These are phyloP conservation scores for Aspergillus awamori DNA, from an alignment of 2,329 filamentous ascomycete genomes.

Conservation along the genomic window DNA sequence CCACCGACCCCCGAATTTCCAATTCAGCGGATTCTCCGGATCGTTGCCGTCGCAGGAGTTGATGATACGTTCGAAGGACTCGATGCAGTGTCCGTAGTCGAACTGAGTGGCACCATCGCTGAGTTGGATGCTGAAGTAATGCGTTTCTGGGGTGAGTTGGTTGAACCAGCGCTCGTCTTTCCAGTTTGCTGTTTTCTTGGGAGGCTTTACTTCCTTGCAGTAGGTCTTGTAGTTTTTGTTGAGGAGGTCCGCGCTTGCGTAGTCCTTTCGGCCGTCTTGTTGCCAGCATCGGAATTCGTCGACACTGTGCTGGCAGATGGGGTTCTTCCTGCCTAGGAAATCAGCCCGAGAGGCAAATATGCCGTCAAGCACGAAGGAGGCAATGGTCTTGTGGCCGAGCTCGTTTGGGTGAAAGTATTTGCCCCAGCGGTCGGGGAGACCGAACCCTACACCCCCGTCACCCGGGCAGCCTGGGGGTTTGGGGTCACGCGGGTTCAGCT, in stretches of 20 bases:
- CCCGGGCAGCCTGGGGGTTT: neutral
- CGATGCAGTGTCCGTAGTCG: conserved; percentile 6
- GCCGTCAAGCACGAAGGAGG: conserved; percentile 14
- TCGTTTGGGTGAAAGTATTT: conserved; percentile 41
- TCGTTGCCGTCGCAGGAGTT: conserved; percentile 23
- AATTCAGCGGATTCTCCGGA: conserved; percentile 23
- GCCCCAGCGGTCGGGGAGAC: conserved; percentile 35
- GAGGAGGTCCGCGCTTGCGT: conserved; percentile 1
- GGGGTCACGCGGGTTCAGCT: neutral
- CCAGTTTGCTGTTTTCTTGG: neutral
- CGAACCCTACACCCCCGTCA: conserved; percentile 8
- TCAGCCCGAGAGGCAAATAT: conserved; percentile 5
- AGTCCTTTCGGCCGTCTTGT: neutral
- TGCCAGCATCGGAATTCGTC: conserved; percentile 13
- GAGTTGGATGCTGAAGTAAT: conserved; percentile 2
- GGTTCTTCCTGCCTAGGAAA: neutral
- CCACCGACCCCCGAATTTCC: conserved; percentile 24
- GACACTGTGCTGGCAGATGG: neutral
- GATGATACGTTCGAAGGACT: conserved; percentile 11
- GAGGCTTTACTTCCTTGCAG: neutral
- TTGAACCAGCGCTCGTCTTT: conserved; percentile 2
- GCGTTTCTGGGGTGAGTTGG: conserved; percentile 5
- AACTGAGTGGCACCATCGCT: neutral
- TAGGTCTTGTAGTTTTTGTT: conserved; percentile 3
- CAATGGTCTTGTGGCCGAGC: conserved; percentile 21